Evolutionary conservation across 805 yeast species (phyloP), one percentile per base, ranked within the genome.

Genomic region (Wickerhamomyces xylosicus): DNA sequence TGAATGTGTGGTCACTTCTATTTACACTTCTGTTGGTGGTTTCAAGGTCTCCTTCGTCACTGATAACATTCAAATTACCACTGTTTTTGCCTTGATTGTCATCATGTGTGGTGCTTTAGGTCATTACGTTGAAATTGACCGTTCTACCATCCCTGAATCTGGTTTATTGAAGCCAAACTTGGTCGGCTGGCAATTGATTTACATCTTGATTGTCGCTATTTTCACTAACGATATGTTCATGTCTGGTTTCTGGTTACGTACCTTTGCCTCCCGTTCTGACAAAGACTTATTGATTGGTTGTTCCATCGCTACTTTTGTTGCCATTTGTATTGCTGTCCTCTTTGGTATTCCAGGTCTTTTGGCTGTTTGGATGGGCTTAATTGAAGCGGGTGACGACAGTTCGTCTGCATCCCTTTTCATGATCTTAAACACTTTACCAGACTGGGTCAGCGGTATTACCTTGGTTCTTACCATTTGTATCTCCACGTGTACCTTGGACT

Each of bases 221-320:
- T 72, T 86, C 41, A 84, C 96, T 27, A 89, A 89, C 53, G 95
- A 86, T 56, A 76, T 89, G 56, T 89, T 89, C 61, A 64, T 89
- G 69, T 74, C 95, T 25, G 95, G 95, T 0, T 87, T 89, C 58
- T 89, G 97, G 97, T 64, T 89, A 44, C 70, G 97, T 53, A 85
- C 97, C 1, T 89, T 89, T 65, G 95, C 97, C 5, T 79, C 95
- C 6, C 75, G 74, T 46, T 64, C 85, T 8, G 76, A 87, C 59
- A 73, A 67, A 47, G 95, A 87, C 53, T 68, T 89, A 50, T 58
- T 72, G 58, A 72, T 85, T 47, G 94, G 92, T 19, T 74, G 87
- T 39, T 67, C 79, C 3, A 63, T 89, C 43, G 95, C 96, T 0
- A 71, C 89, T 0, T 57, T 83, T 41, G 71, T 82, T 18, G 64